Evolutionary conservation across 2,329 filamentous ascomycete species (phyloP).

Genomic region (Pezicula rhizophila): DNA sequence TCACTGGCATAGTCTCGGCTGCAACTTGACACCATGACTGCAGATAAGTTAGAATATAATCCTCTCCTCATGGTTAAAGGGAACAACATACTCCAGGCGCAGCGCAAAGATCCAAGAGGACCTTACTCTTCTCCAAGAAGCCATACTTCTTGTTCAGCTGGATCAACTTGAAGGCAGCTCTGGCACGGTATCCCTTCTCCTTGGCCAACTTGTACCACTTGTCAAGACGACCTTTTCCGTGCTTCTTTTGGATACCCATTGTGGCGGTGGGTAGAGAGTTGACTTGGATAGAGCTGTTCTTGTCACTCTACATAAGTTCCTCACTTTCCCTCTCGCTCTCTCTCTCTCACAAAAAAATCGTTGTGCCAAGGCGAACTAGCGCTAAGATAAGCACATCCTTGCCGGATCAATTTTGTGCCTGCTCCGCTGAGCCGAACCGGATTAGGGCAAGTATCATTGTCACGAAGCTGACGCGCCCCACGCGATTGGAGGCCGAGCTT

Average conservation of each 20-base stretch:
- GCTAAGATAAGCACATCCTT: neutral
- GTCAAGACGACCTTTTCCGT: conserved; percentile 95
- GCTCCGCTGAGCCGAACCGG: too few species aligned
- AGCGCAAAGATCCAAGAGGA: conserved; percentile 93
- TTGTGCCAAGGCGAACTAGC: neutral
- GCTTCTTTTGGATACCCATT: conserved; percentile 98
- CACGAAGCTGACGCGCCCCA: too few species aligned
- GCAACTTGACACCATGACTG: conserved; percentile 95
- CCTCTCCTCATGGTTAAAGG: neutral
- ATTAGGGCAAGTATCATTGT: too few species aligned
- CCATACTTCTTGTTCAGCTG: conserved; percentile 99
- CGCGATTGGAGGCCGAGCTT: too few species aligned
- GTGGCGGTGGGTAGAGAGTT: conserved; percentile 7
- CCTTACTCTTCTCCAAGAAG: conserved; percentile 94
- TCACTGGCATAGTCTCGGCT: conserved; percentile 86
- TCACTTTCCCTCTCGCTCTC: neutral
- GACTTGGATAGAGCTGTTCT: conserved; percentile 1
- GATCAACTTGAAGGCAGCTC: conserved; percentile 96
- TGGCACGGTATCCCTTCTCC: conserved; percentile 92
- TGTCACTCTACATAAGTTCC: neutral
- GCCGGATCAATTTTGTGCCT: too few species aligned
- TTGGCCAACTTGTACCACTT: conserved; percentile 99
- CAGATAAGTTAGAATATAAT: conserved; percentile 14
- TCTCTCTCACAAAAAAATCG: neutral
- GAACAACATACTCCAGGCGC: conserved; percentile 70